Evolutionary conservation across 257 asterid species (phyloP).

Genomic region (Datura wrightii): DNA sequence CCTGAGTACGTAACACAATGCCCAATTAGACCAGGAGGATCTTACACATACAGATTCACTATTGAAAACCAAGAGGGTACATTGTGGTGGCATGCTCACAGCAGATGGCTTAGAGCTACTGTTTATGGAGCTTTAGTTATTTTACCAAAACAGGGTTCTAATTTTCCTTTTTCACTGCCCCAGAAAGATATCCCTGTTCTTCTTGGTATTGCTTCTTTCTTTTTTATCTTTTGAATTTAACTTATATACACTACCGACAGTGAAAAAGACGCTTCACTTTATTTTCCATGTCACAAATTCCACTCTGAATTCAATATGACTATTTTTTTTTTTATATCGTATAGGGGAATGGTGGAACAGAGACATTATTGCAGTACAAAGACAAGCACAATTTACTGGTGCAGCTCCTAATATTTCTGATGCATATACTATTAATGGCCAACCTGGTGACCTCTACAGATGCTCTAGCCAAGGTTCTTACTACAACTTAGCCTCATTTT

Average conservation of each 20-base stretch:
- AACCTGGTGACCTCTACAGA: conserved; percentile 75
- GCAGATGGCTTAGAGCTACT: conserved; percentile 73
- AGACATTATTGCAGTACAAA: conserved; percentile 58
- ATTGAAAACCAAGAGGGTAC: conserved; percentile 75
- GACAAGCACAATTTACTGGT: conserved; percentile 69
- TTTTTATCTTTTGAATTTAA: background rate
- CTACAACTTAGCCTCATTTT: background rate
- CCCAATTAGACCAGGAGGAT: conserved; percentile 66
- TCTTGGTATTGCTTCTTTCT: conserved; percentile 51
- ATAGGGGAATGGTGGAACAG: conserved; percentile 86
- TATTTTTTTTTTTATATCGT: background rate
- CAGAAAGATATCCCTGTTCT: conserved; percentile 58
- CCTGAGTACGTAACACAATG: conserved; percentile 77
- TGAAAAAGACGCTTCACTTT: background rate
- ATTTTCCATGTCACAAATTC: background rate
- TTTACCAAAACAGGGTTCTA: conserved; percentile 55
- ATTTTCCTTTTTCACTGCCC: conserved; percentile 59
- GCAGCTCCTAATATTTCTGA: conserved; percentile 77
- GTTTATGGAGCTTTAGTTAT: conserved; percentile 75
- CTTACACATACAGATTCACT: conserved; percentile 65
- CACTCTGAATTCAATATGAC: background rate
- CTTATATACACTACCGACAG: background rate
- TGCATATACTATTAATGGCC: conserved; percentile 83
- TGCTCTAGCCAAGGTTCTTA: conserved; percentile 48
- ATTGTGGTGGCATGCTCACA: conserved; percentile 87